Base-by-base conservation (phyloP, 2,329 filamentous ascomycete species). In the Scedosporium boydii region DNA sequence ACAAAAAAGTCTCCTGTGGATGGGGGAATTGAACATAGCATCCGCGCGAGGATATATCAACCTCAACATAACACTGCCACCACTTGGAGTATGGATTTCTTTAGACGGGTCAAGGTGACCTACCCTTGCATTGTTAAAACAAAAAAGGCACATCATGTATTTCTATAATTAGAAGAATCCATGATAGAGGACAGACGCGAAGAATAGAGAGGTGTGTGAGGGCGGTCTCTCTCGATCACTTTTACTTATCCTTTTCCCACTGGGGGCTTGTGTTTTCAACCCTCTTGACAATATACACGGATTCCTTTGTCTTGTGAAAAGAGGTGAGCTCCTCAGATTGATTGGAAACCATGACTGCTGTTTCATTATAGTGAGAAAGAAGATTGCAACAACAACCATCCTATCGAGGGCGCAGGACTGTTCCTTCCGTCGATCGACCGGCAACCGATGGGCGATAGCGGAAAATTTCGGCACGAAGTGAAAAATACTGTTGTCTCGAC, bases 101-200 rank as follows among this genome's bases (percentile, higher is more conserved):
- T 59, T 57, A 62, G 60, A 55, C 34, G n/a, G 48, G 59, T 51
- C 59, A 51, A 60, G 41, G 18, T 55, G 53, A 46, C 60, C 60
- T 29, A 44, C 38, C 46, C 60, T 26, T 42, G 51, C 60, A 62
- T 62, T 57, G 60, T 62, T 56, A 14, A 41, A 38, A 38, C 34
- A 21, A 14, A 57, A 26, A n/a, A 55, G 46, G 21, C 60, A 62
- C 51, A 16, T 61, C 53, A 62, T 62, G 60, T 62, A 62, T 62
- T 62, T 62, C 51, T 62, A 62, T 62, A 62, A 62, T 62, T 41
- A 42, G 34, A 62, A 62, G 48, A 62, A 62, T 62, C 60, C 60
- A 62, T 62, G 51, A 62, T 62, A 62, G 60, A 62, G 60, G 60
- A 62, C 57, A 62, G 60, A 61, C 21, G 41, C n/a, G 60, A 56